Base-by-base conservation (phyloP, 768 basidiomycete genomes). In the Lactarius sanguifluus region DNA sequence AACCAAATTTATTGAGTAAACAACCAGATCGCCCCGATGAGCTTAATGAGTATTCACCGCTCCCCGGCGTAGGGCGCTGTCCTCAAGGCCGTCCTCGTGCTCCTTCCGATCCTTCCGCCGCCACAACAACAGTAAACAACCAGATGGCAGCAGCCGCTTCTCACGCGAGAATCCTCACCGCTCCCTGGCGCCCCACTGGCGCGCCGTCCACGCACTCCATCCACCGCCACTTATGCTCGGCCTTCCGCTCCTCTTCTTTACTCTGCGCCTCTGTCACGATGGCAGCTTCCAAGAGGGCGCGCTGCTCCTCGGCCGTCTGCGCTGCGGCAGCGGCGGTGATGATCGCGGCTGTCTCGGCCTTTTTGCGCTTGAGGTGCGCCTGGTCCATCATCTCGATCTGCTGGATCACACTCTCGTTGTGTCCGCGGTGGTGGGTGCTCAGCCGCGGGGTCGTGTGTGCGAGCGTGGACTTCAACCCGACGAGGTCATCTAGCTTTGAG, bases 151-250 rank as follows among this genome's bases (percentile, higher is more conserved):
- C 69, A 97, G 73, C 67, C 85, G 78, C 82, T 94, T 96, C 78
- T 97, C 94, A 80, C 89, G 3, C 94, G 90, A 58, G 81, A 80
- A 5, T 79, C 83, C 73, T 89, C 86, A 2, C 41, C 18, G 7
- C 36, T 10, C 36, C 36, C 8, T 15, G 40, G 6, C 40, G 40
- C 40, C 23, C n/a, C 10, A n/a, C n/a, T 28, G 28, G 28, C 28
- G 28, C 28, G 12, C 10, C n/a, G 9, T 77, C 69, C 72, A 85
- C 64, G 56, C 59, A 43, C 41, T 62, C 54, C 55, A 62, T 62
- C 61, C 66, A 43, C 65, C 58, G 54, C 16, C 70, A 65, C 62
- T 71, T 72, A 32, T 75, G 74, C 69, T 74, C 76, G 62, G 65
- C 75, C 38, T 64, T 70, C 16, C 67, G 64, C 64, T 70, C 59